phyloP scores from a whole-genome alignment of 1,284 basidiomycete species.

The Limonomyces culmigenus region DNA sequence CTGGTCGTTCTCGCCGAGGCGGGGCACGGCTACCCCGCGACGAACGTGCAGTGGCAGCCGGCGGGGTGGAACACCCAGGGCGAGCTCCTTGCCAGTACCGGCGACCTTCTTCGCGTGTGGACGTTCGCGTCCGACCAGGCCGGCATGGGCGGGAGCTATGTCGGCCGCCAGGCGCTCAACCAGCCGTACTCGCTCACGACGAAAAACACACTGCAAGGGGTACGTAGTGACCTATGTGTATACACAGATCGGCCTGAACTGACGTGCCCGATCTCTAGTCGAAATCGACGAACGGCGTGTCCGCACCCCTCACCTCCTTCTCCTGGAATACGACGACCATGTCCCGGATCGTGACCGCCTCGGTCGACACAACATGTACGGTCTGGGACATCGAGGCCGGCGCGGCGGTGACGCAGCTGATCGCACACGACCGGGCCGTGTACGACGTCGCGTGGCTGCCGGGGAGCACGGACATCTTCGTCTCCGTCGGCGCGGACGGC shows the following conservation, averaged over 20 bases:
- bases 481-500: conserved; percentile 95
- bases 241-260: too few relatives aligned
- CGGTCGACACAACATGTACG: conserved; percentile 91
- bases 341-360: conserved; percentile 83
- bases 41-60: conserved; percentile 73
- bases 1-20: conserved; percentile 69
- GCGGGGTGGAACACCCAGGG: conserved; percentile 49
- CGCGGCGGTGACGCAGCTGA: conserved; percentile 92
- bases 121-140: conserved; percentile 58
- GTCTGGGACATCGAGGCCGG: conserved; percentile 96
- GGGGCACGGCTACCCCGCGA: conserved; percentile 72
- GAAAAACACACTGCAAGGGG: conserved; percentile 68
- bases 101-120: conserved; percentile 80
- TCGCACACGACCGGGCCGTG: conserved; percentile 97
- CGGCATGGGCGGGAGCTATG: conserved; percentile 42
- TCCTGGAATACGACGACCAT: conserved; percentile 90
- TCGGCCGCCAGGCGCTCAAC: conserved; percentile 42
- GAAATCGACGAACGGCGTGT: too few relatives aligned
- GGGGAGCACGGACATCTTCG: conserved; percentile 93
- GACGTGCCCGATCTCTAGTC: too few relatives aligned
- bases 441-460: conserved; percentile 98
- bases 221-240: conserved; percentile 27
- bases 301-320: conserved; percentile 86
- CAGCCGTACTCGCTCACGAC: conserved; percentile 44
- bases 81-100: conserved; percentile 81